phyloP scores from a whole-genome alignment of 2,329 filamentous ascomycete genomes.

The Byssochlamys sp. region DNA sequence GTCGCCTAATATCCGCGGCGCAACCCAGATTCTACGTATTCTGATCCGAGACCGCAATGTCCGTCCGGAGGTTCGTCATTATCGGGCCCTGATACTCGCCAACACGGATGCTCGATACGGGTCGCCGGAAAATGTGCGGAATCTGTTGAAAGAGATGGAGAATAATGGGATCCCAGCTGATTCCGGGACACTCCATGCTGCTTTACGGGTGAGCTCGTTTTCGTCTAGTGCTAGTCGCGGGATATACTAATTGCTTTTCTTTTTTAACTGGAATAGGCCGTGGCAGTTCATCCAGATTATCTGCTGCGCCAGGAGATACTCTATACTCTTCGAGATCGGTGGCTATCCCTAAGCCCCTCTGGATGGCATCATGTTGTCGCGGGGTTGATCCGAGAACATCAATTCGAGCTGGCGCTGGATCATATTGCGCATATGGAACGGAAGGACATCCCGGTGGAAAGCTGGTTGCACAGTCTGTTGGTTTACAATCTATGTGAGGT shows the following conservation, averaged over 20 bases:
- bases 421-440: conserved; percentile 58
- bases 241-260: background rate
- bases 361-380: conserved; percentile 60
- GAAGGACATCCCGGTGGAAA: conserved; percentile 46
- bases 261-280: conserved; percentile 37
- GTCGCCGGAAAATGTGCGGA: conserved; percentile 53
- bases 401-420: conserved; percentile 69
- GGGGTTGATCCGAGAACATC: conserved; percentile 68
- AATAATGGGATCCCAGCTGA: conserved; percentile 53
- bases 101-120: conserved; percentile 57
- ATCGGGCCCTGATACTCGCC: conserved; percentile 64
- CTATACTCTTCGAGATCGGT: conserved; percentile 54
- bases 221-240: background rate
- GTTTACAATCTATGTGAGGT: conserved; percentile 62
- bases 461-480: conserved; percentile 72
- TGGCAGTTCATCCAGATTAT: conserved; percentile 81
- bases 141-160: conserved; percentile 65
- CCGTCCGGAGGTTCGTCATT: conserved; percentile 38
- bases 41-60: conserved; percentile 30
- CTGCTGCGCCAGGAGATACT: conserved; percentile 62
- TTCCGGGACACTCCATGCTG: conserved; percentile 58
- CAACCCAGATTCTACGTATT: conserved; percentile 25
- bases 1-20: conserved; percentile 15
- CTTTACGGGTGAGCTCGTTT: conserved; percentile 48
- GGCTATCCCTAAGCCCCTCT: conserved; percentile 54